Evolutionary conservation across 495 filamentous ascomycete genomes (phyloP).

Genomic region (Sporormia fimetaria): DNA sequence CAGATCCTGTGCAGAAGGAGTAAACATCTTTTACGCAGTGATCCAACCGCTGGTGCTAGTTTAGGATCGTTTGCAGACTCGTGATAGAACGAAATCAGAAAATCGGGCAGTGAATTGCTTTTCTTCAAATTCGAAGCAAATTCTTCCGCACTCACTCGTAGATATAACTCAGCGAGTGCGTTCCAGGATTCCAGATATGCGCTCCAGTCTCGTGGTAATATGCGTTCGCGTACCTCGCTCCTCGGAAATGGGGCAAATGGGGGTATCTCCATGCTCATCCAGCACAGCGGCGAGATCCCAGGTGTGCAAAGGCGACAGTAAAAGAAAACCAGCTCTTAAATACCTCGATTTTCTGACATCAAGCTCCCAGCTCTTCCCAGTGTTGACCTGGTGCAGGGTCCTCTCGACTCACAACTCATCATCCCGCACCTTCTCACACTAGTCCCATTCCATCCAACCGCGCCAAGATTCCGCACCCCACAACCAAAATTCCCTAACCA

Average conservation of each 20-base stretch:
- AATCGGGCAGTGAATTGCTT: conserved; percentile 41
- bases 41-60: conserved; percentile 39
- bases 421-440: too few species aligned
- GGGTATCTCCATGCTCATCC: conserved; percentile 41
- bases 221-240: conserved; percentile 49
- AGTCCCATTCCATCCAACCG: too few species aligned
- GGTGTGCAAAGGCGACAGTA: too few species aligned
- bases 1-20: conserved; percentile 44
- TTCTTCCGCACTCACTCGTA: conserved; percentile 44
- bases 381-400: too few species aligned
- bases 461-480: conserved; percentile 29
- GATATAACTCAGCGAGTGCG: conserved; percentile 48
- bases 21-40: conserved; percentile 52
- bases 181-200: conserved; percentile 70
- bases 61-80: conserved; percentile 34
- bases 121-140: conserved; percentile 43
- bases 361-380: too few species aligned
- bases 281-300: not conserved
- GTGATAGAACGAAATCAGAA: conserved; percentile 51
- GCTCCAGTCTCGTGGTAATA: conserved; percentile 64
- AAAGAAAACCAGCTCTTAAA: too few species aligned
- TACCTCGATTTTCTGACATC: too few species aligned
- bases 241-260: conserved; percentile 66
- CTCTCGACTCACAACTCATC: too few species aligned
- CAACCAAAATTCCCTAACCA: conserved; percentile 17